These are phyloP conservation scores for Microdochium nivale DNA, from an alignment of 2,329 filamentous ascomycete genomes.

Conservation along the genomic window DNA sequence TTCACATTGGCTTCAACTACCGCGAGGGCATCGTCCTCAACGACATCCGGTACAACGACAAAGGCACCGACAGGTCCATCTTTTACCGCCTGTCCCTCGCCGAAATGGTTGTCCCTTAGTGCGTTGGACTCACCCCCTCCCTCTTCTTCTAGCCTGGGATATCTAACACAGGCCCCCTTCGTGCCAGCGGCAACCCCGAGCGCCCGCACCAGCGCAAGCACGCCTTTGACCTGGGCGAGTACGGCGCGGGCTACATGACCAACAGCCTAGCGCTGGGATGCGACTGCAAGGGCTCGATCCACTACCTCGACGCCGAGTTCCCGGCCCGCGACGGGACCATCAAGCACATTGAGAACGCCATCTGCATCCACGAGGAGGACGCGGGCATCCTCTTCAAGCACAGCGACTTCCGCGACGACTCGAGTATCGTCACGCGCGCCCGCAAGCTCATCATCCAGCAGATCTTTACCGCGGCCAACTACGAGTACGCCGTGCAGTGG, in stretches of 20 bases:
- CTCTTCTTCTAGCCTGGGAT: too few species aligned
- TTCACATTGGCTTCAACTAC: constrained; percentile 94
- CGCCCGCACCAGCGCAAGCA: constrained; percentile 75
- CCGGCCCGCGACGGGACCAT: constrained; percentile 69
- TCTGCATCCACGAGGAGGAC: constrained; percentile 94
- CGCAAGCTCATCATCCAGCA: constrained; percentile 83
- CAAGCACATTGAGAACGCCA: constrained; percentile 81
- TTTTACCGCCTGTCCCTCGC: constrained; percentile 86
- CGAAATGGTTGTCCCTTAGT: constrained; percentile 90
- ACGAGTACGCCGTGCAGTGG: constrained; percentile 79
- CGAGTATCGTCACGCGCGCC: constrained; percentile 74
- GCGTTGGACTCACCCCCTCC: constrained; percentile 16
- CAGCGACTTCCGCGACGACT: constrained; percentile 87
- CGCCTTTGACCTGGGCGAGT: constrained; percentile 74
- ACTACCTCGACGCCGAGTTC: constrained; percentile 85
- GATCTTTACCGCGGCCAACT: constrained; percentile 92
- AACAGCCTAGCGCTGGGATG: constrained; percentile 70
- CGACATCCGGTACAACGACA: constrained; percentile 85
- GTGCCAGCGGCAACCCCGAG: constrained; percentile 63
- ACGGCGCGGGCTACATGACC: constrained; percentile 76
- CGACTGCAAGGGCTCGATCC: constrained; percentile 84
- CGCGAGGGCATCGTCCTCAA: constrained; percentile 84
- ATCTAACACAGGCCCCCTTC: too few species aligned
- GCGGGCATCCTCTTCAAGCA: constrained; percentile 90
- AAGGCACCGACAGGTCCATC: constrained; percentile 64